Percentiles rank a stretch among this genome's conserved stretches.
These are phyloP conservation scores for Meyerozyma athensensis DNA, from an alignment of 1,139 yeast species.

Conservation along the genomic window DNA sequence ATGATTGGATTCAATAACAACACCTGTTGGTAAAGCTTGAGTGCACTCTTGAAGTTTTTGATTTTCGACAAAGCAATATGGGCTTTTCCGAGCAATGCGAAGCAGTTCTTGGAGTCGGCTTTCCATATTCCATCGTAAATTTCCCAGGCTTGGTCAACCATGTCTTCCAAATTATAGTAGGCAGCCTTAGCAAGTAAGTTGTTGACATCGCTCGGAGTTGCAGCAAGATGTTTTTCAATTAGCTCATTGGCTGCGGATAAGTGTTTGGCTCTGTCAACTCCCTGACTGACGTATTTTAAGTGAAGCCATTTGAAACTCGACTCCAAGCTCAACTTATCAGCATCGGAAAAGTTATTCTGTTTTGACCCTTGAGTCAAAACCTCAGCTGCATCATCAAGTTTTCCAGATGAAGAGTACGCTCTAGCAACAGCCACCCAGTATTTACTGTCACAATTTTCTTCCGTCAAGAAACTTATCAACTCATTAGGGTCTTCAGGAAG, in stretches of 20 bases:
- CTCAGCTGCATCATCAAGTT: constrained; percentile 56
- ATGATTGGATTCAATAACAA: constrained; percentile 70
- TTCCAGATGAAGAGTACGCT: constrained; percentile 67
- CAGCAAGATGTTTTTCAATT: constrained; percentile 1
- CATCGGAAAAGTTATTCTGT: constrained; percentile 31
- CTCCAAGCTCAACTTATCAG: constrained; percentile 52
- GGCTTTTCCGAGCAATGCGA: constrained; percentile 83
- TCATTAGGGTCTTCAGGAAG: constrained; percentile 88
- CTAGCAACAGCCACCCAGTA: constrained; percentile 83
- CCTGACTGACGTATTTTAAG: constrained; percentile 31
- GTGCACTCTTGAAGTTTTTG: constrained; percentile 67
- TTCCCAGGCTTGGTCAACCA: constrained; percentile 63
- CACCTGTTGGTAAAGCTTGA: constrained; percentile 79
- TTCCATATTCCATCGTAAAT: constrained; percentile 53
- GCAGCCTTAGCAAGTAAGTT: constrained; percentile 59
- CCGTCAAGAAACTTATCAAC: constrained; percentile 68
- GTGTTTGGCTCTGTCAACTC: constrained; percentile 22
- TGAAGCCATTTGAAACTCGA: constrained; percentile 73
- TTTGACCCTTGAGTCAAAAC: constrained; percentile 61
- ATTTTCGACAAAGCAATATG: constrained; percentile 65
- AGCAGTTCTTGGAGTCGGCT: constrained; percentile 52
- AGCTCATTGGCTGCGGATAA: constrained; percentile 19
- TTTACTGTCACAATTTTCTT: constrained; percentile 69
- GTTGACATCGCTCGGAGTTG: constrained; percentile 17
- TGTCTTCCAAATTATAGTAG: constrained; percentile 41